Evolutionary conservation across 1,284 basidiomycete species (phyloP).

Genomic region (Volvariella volvacea): DNA sequence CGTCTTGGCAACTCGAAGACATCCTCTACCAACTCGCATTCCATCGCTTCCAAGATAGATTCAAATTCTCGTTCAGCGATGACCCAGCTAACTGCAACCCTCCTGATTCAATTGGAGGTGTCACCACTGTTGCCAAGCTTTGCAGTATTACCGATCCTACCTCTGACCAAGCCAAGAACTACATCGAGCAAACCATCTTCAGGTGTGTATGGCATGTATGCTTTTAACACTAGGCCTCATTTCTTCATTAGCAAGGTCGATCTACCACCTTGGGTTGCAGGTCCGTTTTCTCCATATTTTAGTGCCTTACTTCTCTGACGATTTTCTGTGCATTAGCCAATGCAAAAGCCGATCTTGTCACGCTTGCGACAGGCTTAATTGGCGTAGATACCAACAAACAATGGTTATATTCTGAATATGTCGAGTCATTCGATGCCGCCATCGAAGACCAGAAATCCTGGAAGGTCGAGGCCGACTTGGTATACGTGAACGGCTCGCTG

Average conservation of each 20-base stretch:
- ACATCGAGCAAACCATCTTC: too few relatives aligned
- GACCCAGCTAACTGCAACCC: neutral
- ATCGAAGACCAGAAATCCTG: neutral
- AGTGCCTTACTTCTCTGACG: neutral
- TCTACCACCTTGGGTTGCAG: neutral
- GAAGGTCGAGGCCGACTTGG: neutral
- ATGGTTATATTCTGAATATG: neutral
- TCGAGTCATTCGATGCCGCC: neutral
- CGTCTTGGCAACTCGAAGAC: neutral
- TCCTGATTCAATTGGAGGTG: neutral
- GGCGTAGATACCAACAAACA: neutral
- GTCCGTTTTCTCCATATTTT: neutral
- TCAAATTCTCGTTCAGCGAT: neutral
- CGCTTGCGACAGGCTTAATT: neutral
- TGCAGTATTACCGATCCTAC: too few relatives aligned
- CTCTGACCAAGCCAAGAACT: too few relatives aligned
- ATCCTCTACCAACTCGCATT: neutral
- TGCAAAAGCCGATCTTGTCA: neutral
- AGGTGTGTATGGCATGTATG: too few relatives aligned
- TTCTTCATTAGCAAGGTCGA: too few relatives aligned
- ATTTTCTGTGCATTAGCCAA: neutral
- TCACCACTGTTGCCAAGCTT: too few relatives aligned
- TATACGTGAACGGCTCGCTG: neutral
- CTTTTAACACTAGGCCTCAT: too few relatives aligned
- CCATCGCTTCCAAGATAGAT: neutral